Conservation (phyloP, 2,329 filamentous ascomycete genomes). For the Plenodomus lindquistii region DNA sequence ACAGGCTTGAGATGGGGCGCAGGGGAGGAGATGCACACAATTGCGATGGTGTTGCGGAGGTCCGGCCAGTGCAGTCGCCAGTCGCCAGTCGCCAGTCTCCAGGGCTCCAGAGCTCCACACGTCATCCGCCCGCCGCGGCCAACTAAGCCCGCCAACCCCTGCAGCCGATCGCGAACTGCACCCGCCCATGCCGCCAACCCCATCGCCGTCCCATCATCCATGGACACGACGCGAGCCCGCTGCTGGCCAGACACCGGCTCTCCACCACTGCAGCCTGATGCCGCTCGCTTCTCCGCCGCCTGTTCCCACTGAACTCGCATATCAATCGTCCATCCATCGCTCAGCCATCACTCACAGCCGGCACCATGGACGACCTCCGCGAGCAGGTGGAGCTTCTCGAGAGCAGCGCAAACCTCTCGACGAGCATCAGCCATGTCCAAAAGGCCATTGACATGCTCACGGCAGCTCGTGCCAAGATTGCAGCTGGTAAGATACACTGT, state of each 20-base stretch:
- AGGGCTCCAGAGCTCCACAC: too few relatives aligned
- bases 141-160: conserved; percentile 3
- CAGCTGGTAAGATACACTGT: conserved; percentile 55
- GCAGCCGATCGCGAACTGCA: conserved; percentile 16
- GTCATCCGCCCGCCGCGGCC: conserved; percentile 21
- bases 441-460: conserved; percentile 77
- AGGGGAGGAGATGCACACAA: background rate
- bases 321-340: conserved; percentile 5
- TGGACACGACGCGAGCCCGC: conserved; percentile 1
- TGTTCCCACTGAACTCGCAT: conserved; percentile 4
- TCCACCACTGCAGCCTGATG: background rate
- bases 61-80: background rate
- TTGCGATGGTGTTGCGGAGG: background rate
- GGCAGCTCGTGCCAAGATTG: conserved; percentile 73
- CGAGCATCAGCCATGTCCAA: conserved; percentile 79
- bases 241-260: conserved; percentile 23
- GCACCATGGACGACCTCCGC: conserved; percentile 66
- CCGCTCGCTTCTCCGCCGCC: background rate
- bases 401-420: conserved; percentile 68
- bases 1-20: background rate
- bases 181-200: conserved; percentile 9
- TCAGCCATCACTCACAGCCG: conserved; percentile 8
- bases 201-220: conserved; percentile 27
- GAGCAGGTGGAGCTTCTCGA: conserved; percentile 75
- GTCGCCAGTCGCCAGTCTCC: conserved; percentile 7